Percentiles rank a stretch among this genome's conserved stretches.
These are phyloP conservation scores for Candida sonorensis DNA, from an alignment of 805 yeast species.

Conservation along the genomic window DNA sequence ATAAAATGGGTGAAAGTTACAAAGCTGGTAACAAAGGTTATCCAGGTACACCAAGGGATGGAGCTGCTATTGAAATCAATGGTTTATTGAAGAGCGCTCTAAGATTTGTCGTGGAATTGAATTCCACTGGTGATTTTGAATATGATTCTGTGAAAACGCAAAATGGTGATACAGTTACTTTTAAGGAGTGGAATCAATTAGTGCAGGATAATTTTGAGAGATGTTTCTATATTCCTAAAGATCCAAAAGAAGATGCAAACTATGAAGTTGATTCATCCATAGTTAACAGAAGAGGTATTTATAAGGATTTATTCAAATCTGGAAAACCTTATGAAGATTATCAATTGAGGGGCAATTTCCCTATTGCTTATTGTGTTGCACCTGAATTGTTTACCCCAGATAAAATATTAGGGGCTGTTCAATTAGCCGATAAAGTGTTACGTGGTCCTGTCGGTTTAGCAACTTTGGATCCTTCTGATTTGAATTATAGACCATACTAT, in stretches of 20 bases:
- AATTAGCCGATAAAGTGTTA: conserved; percentile 61
- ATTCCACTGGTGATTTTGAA: conserved; percentile 47
- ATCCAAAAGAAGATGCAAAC: conserved; percentile 51
- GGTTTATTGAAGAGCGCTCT: conserved; percentile 81
- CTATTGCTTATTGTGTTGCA: conserved; percentile 90
- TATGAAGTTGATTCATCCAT: conserved; percentile 57
- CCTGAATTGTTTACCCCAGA: conserved; percentile 76
- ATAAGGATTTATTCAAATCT: conserved; percentile 75
- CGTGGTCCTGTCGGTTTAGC: conserved; percentile 91
- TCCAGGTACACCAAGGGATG: conserved; percentile 98
- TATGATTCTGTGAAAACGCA: conserved; percentile 49
- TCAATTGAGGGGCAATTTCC: conserved; percentile 85
- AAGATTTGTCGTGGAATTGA: conserved; percentile 66
- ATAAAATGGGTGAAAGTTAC: conserved; percentile 94
- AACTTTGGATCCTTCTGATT: conserved; percentile 88
- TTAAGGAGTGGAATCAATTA: conserved; percentile 67
- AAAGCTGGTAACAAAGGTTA: conserved; percentile 80
- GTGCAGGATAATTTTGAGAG: conserved; percentile 71
- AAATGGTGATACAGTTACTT: conserved; percentile 49
- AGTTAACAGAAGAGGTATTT: conserved; percentile 87
- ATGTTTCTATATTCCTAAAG: conserved; percentile 68
- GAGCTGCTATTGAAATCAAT: conserved; percentile 89
- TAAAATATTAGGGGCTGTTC: conserved; percentile 58
- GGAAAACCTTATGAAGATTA: conserved; percentile 92
- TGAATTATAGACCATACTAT: conserved; percentile 88